Percentiles rank a stretch among this genome's conserved stretches.
phyloP scores from a whole-genome alignment of 352 stramenopile species.

The Phytophthora multivora region DNA sequence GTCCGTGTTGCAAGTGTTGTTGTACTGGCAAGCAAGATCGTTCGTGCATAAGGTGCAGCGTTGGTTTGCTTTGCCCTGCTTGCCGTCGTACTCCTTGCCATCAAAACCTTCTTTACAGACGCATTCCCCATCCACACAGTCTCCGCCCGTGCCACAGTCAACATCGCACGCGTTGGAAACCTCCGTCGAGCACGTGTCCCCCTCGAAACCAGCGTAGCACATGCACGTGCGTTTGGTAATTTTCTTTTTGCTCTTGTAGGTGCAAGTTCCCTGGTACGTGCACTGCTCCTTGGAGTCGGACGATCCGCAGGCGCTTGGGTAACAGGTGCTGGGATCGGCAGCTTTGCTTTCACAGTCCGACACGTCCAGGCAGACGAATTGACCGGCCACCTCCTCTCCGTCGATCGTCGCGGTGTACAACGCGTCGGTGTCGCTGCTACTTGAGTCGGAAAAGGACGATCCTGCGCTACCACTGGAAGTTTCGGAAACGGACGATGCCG shows the following conservation, averaged over 20 bases:
- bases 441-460: constrained; percentile 19
- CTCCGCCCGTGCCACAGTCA: constrained; percentile 55
- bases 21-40: constrained; percentile 58
- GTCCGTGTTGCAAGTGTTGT: constrained; percentile 54
- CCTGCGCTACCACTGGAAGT: constrained; percentile 22
- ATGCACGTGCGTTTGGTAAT: constrained; percentile 58
- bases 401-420: constrained; percentile 63
- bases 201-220: constrained; percentile 57
- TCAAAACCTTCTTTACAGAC: constrained; percentile 58
- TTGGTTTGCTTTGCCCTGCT: constrained; percentile 50
- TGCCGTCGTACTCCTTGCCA: constrained; percentile 45
- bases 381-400: constrained; percentile 53
- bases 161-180: constrained; percentile 55
- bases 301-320: constrained; percentile 40
- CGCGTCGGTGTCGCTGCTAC: constrained; percentile 26
- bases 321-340: constrained; percentile 46
- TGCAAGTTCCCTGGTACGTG: constrained; percentile 76
- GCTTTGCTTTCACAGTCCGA: constrained; percentile 66
- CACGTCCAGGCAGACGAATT: constrained; percentile 63
- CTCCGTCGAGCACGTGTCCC: constrained; percentile 53
- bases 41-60: constrained; percentile 60
- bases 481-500: neutral
- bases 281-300: constrained; percentile 49
- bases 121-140: constrained; percentile 56
- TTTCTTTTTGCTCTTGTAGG: constrained; percentile 66